Evolutionary conservation across 2,329 filamentous ascomycete genomes (phyloP).

Genomic region (Aspergillus amoenus): DNA sequence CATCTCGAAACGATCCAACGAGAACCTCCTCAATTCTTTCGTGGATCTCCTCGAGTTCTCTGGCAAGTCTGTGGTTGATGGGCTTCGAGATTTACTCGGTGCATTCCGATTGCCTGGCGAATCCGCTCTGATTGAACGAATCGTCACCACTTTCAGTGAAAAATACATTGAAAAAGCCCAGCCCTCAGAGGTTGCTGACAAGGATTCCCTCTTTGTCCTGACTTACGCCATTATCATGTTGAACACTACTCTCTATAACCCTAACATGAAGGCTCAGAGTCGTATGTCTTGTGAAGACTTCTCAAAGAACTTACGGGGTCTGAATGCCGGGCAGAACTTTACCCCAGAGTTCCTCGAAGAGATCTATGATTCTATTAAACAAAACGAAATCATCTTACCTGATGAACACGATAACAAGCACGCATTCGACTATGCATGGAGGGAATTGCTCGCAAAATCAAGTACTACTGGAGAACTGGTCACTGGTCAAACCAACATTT

Average conservation of each 20-base stretch:
- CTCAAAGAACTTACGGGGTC: constrained; percentile 81
- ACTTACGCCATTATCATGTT: constrained; percentile 97
- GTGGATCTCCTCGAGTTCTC: constrained; percentile 85
- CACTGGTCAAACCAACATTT: constrained; percentile 87
- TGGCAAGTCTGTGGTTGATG: constrained; percentile 85
- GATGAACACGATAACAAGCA: constrained; percentile 97
- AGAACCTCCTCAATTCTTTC: constrained; percentile 79
- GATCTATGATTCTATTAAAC: constrained; percentile 89
- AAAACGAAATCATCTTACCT: constrained; percentile 91
- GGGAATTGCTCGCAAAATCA: constrained; percentile 84
- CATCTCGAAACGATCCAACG: constrained; percentile 86
- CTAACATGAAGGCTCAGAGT: constrained; percentile 71
- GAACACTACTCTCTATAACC: constrained; percentile 96
- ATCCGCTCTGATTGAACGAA: constrained; percentile 86
- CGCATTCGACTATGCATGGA: constrained; percentile 97
- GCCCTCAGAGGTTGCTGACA: constrained; percentile 74
- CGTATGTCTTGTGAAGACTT: constrained; percentile 87
- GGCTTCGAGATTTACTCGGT: constrained; percentile 80
- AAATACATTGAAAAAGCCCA: constrained; percentile 73
- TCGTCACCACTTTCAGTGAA: constrained; percentile 82
- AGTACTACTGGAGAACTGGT: constrained; percentile 71
- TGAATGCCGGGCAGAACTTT: constrained; percentile 85
- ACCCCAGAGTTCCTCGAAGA: constrained; percentile 75
- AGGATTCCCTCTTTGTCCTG: constrained; percentile 84
- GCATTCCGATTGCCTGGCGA: constrained; percentile 93